Conservation (phyloP, 2,329 filamentous ascomycete species). For the Celoporthe dispersa region DNA sequence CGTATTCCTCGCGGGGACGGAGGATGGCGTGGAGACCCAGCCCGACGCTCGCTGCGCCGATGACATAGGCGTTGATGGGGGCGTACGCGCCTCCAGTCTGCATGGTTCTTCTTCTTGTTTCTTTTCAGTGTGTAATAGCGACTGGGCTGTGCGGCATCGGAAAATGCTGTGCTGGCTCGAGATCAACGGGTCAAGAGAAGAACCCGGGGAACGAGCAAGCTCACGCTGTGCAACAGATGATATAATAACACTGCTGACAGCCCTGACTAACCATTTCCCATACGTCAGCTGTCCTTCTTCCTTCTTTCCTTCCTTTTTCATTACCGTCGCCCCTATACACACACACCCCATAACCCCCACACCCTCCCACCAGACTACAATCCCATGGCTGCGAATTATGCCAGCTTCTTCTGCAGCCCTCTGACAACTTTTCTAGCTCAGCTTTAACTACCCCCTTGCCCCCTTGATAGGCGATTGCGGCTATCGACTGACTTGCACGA, state of each 20-base stretch:
- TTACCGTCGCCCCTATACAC: too few species aligned
- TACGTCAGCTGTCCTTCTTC: not conserved
- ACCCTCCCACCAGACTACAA: too few species aligned
- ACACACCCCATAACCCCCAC: too few species aligned
- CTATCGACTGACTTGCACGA: too few species aligned
- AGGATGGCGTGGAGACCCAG: conserved; percentile 19
- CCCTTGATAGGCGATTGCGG: too few species aligned
- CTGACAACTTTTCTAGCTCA: too few species aligned
- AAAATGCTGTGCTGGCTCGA: not conserved
- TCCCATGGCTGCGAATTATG: too few species aligned
- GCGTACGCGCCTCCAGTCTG: not conserved
- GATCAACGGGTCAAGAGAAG: not conserved
- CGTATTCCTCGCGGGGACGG: conserved; percentile 24
- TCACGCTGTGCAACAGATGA: not conserved
- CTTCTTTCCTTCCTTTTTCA: too few species aligned
- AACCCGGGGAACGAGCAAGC: not conserved
- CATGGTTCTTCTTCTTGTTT: not conserved
- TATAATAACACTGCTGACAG: not conserved
- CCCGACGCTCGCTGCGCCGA: conserved; percentile 5
- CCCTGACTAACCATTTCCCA: not conserved
- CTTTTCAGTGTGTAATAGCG: not conserved
- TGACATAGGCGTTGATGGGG: conserved; percentile 13
- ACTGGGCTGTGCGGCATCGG: not conserved
- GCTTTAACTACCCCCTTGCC: too few species aligned
- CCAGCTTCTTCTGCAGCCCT: too few species aligned